Evolutionary conservation across 257 asterid species (phyloP), one percentile per base, ranked within the genome.

Genomic region (Pogostemon cablin): DNA sequence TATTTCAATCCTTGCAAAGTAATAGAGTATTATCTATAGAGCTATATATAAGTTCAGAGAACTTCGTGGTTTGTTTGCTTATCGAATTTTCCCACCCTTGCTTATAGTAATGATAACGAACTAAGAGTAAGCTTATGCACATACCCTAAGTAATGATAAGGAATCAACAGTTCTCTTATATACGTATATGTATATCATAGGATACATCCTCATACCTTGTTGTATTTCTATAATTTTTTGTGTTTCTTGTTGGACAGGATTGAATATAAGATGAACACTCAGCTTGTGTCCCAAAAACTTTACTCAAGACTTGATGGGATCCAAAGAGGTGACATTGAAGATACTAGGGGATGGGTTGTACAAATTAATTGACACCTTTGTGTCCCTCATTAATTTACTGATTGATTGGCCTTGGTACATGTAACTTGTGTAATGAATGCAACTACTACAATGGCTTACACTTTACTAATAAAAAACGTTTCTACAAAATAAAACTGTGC

Each of bases 321-420:
- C 56, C 96, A 85, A 75, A 72, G 75, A 64, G 97, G 97, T 38
- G 66, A n/a, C 0, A 9, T 86, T 6, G 82, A 84, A 62, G 97
- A 91, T 68, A 78, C 76, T 39, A 84, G 67, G 64, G 95, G 85
- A 42, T 91, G 97, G 97, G 15, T 86, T 59, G 77, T 88, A 5
- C 67, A 80, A 73, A 84, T 91, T 35, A 75, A 80, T 25, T 86
- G 67, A 74, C 9, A 11, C 41, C 48, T 53, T 60, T 12, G 20
- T 64, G 38, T 38, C 42, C 35, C 7, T 34, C 40, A n/a, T 20
- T 57, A 34, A 35, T 52, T 4, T n/a, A 4, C 48, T 39, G 44
- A 4, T 25, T 25, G 32, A 41, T 41, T 41, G 7, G 7, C 44
- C 5, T 46, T 9, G 50, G 3, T 53, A 53, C 47, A 25, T 4